Base-by-base conservation (phyloP, 192 early-diverging fungal species). In the Haplosporangium gracile region DNA sequence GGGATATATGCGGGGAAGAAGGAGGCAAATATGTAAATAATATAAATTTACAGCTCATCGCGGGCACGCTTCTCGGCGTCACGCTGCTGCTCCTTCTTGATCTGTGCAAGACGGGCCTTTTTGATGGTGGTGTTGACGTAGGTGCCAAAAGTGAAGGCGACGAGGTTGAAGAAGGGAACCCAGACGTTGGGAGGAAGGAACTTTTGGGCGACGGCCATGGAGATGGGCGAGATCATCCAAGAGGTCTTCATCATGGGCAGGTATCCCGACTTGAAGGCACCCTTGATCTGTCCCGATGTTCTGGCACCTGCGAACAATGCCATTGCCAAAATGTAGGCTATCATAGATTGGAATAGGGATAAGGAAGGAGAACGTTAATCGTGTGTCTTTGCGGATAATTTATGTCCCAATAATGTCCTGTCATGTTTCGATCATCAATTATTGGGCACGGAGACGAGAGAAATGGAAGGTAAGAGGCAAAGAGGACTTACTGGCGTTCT, bases 151-250 rank as follows among this genome's bases (percentile, higher is more conserved):
- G 85, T 86, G 79, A 97, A 97, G 29, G 93, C 93, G 65, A 98
- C 89, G 34, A 94, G 60, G 90, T 97, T 97, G 90, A 97, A 98
- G 92, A 97, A 98, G 34, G 97, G 97, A 38, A 96, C 92, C 96
- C 96, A 98, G 63, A 94, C 88, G 53, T 92, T 88, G 16, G 93
- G 96, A n/a, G 91, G 92, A 68, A 98, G 86, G 76, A 94, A 94
- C 84, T 92, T 93, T 90, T 94, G 93, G 10, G 97, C 96, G 85
- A 96, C 89, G 34, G 91, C 90, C 92, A 97, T 95, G 5, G 95
- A 90, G 16, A 93, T 57, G 24, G 97, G 97, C 78, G 94, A 97
- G 42, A 97, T 90, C 24, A 95, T 86, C 95, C 95, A 97, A 29
- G 95, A 95, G 13, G 96, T 93, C 90, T 95, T 96, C 92, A 95